Percentiles rank a stretch among this genome's conserved stretches.
phyloP scores from a whole-genome alignment of 2,329 filamentous ascomycete species.

The Colletotrichum plurivorum region DNA sequence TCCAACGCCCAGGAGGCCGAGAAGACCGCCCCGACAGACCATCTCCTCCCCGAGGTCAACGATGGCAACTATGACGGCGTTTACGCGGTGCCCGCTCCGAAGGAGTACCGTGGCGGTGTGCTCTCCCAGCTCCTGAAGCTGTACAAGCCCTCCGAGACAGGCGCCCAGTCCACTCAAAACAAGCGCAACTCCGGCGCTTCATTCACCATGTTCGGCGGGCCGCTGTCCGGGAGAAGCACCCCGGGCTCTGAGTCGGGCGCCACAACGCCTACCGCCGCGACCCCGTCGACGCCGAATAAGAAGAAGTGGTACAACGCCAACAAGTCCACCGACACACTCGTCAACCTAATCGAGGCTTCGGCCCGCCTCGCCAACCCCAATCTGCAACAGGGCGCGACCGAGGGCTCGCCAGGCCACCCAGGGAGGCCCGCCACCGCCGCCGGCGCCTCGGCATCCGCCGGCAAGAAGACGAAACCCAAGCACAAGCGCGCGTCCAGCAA shows the following conservation, averaged over 20 bases:
- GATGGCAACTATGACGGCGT: constrained; percentile 58
- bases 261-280: constrained; percentile 53
- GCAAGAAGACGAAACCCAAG: constrained; percentile 51
- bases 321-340: constrained; percentile 61
- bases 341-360: constrained; percentile 63
- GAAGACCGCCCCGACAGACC: constrained; percentile 16
- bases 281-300: constrained; percentile 38
- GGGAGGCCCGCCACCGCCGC: constrained; percentile 20
- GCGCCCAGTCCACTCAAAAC: constrained; percentile 43
- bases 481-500: constrained; percentile 55
- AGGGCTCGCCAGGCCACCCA: constrained; percentile 33
- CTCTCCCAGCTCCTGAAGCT: constrained; percentile 62
- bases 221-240: constrained; percentile 56
- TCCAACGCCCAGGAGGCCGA: constrained; percentile 31
- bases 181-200: constrained; percentile 42
- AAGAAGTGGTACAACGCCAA: constrained; percentile 66
- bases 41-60: constrained; percentile 50
- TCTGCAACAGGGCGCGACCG: constrained; percentile 40
- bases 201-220: constrained; percentile 49
- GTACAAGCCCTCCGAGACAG: constrained; percentile 56
- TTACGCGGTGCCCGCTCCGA: constrained; percentile 56
- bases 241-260: constrained; percentile 51
- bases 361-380: constrained; percentile 56
- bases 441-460: constrained; percentile 7
- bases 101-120: constrained; percentile 60